Percentiles rank a stretch among this genome's conserved stretches.
Conservation (phyloP, 2,329 filamentous ascomycete species). For the Pseudogymnoascus sp. region DNA sequence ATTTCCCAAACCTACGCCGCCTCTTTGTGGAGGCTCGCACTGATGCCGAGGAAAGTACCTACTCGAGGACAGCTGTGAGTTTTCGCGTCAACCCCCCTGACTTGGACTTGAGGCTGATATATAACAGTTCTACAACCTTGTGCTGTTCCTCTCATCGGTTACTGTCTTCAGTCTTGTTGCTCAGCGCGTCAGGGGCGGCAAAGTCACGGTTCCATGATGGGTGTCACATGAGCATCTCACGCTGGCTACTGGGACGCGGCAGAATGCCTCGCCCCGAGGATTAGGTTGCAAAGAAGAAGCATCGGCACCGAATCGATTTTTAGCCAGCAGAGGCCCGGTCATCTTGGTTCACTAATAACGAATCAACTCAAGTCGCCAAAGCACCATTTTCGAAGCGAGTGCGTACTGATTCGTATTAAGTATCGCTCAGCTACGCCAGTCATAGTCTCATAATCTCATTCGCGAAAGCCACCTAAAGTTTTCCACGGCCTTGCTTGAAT, state of each 20-base stretch:
- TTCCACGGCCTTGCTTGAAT: background rate
- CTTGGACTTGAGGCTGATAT: conserved; percentile 10
- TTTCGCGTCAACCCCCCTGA: conserved; percentile 7
- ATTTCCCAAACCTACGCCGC: conserved; percentile 86
- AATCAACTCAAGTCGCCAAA: background rate
- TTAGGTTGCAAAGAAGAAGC: background rate
- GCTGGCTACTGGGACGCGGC: background rate
- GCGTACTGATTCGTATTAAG: background rate
- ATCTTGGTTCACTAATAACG: background rate
- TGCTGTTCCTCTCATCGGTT: conserved; percentile 92
- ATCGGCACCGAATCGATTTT: background rate
- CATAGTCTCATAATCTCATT: background rate
- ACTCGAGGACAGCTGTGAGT: conserved; percentile 83
- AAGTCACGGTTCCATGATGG: background rate
- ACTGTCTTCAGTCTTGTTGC: conserved; percentile 90
- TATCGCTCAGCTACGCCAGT: background rate
- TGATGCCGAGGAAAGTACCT: conserved; percentile 87
- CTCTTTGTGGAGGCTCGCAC: conserved; percentile 92
- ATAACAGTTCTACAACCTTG: conserved; percentile 87
- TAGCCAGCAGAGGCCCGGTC: background rate
- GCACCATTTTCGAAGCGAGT: background rate
- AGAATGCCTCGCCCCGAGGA: background rate
- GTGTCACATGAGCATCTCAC: background rate
- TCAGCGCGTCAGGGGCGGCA: conserved; percentile 60
- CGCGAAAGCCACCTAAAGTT: background rate